Conservation (phyloP, 441 rosid species). For the Erodium texanum region DNA sequence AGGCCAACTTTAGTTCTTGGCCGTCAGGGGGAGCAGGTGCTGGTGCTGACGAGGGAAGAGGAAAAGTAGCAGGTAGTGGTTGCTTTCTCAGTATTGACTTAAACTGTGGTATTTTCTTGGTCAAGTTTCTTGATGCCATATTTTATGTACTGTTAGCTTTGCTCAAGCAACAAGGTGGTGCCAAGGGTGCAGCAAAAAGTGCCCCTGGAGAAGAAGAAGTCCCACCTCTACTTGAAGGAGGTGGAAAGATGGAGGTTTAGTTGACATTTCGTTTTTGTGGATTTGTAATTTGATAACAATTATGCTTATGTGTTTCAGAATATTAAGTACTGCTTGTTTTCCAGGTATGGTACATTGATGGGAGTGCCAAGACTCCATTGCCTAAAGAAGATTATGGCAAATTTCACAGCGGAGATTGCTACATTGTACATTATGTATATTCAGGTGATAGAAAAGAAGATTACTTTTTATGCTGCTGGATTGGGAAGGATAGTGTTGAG, state of each 20-base stretch:
- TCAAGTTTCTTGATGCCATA: conserved; percentile 21
- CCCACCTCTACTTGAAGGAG: conserved; percentile 92
- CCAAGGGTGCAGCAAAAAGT: conserved; percentile 70
- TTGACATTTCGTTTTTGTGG: conserved; percentile 15
- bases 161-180: conserved; percentile 96
- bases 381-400: conserved; percentile 84
- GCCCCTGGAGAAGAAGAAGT: conserved; percentile 76
- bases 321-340: conserved; percentile 17
- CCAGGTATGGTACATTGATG: conserved; percentile 90
- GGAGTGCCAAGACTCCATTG: conserved; percentile 70
- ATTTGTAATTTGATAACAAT: conserved; percentile 9
- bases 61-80: conserved; percentile 88
- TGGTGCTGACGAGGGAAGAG: conserved; percentile 84
- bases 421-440: conserved; percentile 71
- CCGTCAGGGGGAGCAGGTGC: conserved; percentile 73
- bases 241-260: conserved; percentile 94
- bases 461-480: conserved; percentile 78
- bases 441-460: conserved; percentile 96
- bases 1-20: conserved; percentile 91
- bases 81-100: conserved; percentile 9
- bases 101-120: conserved; percentile 8
- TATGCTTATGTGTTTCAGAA: not conserved
- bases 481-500: conserved; percentile 83
- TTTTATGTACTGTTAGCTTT: conserved; percentile 46
- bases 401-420: conserved; percentile 95